Conservation (phyloP, 352 stramenopile genomes). For the Aphanomyces stellatus region DNA sequence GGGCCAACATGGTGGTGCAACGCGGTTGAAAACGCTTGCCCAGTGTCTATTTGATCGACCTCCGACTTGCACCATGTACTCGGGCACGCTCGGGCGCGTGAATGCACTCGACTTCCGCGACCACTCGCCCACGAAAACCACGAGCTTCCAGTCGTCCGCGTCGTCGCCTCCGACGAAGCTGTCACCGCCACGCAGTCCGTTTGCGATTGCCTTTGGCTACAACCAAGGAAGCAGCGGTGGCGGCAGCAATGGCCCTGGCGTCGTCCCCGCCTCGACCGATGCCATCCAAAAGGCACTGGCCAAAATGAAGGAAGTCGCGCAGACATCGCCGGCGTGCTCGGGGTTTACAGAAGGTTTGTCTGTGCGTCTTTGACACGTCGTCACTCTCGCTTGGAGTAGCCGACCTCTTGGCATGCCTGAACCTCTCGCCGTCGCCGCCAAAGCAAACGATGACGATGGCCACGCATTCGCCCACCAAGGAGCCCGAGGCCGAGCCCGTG, state of each 20-base stretch:
- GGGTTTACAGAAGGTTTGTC: background rate
- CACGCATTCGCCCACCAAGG: background rate
- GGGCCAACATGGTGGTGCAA: no score
- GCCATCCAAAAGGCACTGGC: background rate
- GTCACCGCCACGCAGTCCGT: background rate
- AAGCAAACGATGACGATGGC: background rate
- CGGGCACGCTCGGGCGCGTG: slow-evolving; percentile 5
- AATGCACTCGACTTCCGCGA: slow-evolving; percentile 16
- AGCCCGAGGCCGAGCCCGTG: background rate
- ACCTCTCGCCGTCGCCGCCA: background rate
- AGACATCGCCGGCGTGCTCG: background rate
- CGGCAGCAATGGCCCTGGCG: background rate
- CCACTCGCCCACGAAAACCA: background rate
- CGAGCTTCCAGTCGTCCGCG: background rate
- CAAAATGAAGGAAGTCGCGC: slow-evolving; percentile 10
- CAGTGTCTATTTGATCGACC: no score
- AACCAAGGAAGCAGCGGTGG: no score
- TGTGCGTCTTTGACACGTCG: background rate
- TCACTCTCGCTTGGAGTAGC: background rate
- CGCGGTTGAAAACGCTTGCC: no score
- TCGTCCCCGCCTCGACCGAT: background rate
- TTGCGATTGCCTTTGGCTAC: background rate
- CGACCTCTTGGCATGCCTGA: slow-evolving; percentile 5
- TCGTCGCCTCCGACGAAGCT: no score
- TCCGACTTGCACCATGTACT: slow-evolving; percentile 6